phyloP scores from a whole-genome alignment of 768 basidiomycete species.

The Russula earlei region DNA sequence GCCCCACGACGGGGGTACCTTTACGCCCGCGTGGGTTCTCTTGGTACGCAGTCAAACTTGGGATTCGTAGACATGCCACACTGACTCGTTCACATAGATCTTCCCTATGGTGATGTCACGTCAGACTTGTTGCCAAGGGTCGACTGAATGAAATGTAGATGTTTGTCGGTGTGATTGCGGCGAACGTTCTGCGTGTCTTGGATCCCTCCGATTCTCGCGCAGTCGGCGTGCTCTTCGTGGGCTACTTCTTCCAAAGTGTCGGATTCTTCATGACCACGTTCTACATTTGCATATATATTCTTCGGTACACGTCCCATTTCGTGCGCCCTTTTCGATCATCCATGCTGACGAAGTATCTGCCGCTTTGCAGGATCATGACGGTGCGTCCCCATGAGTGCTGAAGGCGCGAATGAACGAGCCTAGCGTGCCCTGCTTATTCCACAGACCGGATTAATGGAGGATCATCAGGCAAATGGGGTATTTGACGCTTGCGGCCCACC shows the following conservation, averaged over 20 bases:
- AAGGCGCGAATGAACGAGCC: not conserved
- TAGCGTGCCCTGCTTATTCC: not conserved
- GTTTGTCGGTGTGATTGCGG: slow-evolving; percentile 41
- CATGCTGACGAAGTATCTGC: not conserved
- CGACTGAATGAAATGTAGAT: slow-evolving; percentile 26
- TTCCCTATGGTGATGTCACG: slow-evolving; percentile 26
- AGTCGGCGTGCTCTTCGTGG: slow-evolving; percentile 34
- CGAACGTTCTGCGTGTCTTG: slow-evolving; percentile 34
- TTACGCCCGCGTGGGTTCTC: slow-evolving; percentile 31
- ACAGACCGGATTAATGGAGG: slow-evolving; percentile 38
- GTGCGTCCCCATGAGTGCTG: slow-evolving; percentile 21
- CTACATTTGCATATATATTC: slow-evolving; percentile 41
- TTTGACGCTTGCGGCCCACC: slow-evolving; percentile 42
- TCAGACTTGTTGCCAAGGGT: not conserved
- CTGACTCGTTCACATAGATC: slow-evolving; percentile 21
- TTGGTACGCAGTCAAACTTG: slow-evolving; percentile 28
- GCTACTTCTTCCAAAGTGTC: slow-evolving; percentile 41
- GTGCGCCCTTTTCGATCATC: not conserved
- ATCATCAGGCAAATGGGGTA: slow-evolving; percentile 40
- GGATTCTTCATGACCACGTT: slow-evolving; percentile 44
- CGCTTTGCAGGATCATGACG: slow-evolving; percentile 34
- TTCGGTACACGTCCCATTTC: slow-evolving; percentile 27
- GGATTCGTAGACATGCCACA: not conserved
- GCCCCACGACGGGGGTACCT: slow-evolving; percentile 36
- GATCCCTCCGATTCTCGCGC: slow-evolving; percentile 29